phyloP scores from a whole-genome alignment of 2,329 filamentous ascomycete genomes.

The Clarireedia sp. region DNA sequence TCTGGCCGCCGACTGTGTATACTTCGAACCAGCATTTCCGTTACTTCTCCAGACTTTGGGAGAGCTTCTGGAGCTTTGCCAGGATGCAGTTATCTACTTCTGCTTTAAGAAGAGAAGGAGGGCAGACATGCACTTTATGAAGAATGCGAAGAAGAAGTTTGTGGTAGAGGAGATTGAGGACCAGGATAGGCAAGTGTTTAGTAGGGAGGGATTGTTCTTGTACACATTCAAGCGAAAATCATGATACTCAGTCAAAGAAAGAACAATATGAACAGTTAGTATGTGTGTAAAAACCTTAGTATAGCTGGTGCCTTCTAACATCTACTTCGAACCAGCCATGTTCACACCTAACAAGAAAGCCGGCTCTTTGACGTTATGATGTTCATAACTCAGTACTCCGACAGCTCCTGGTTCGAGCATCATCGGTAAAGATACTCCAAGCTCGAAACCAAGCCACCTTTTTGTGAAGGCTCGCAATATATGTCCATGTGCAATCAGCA shows the following conservation, averaged over 20 bases:
- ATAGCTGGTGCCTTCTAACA: background rate
- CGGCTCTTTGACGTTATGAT: slow-evolving; percentile 31
- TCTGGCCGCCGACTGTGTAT: slow-evolving; percentile 93
- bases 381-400: slow-evolving; percentile 32
- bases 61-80: slow-evolving; percentile 66
- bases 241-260: slow-evolving; percentile 10
- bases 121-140: slow-evolving; percentile 70
- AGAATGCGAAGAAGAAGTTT: slow-evolving; percentile 61
- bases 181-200: slow-evolving; percentile 50
- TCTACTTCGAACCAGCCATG: slow-evolving; percentile 19
- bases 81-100: slow-evolving; percentile 60
- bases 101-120: slow-evolving; percentile 91
- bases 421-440: slow-evolving; percentile 29
- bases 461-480: slow-evolving; percentile 48
- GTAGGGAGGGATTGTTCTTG: slow-evolving; percentile 51
- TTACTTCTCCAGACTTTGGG: slow-evolving; percentile 71
- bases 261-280: background rate
- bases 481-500: slow-evolving; percentile 41
- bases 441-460: slow-evolving; percentile 42
- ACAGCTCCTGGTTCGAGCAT: slow-evolving; percentile 34
- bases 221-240: slow-evolving; percentile 45
- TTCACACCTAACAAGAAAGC: slow-evolving; percentile 32
- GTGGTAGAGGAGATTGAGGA: slow-evolving; percentile 53
- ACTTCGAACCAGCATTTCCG: slow-evolving; percentile 93
- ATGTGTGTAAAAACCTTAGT: background rate